Conservation (phyloP, 2,329 filamentous ascomycete genomes). For the Myriangium duriaei region DNA sequence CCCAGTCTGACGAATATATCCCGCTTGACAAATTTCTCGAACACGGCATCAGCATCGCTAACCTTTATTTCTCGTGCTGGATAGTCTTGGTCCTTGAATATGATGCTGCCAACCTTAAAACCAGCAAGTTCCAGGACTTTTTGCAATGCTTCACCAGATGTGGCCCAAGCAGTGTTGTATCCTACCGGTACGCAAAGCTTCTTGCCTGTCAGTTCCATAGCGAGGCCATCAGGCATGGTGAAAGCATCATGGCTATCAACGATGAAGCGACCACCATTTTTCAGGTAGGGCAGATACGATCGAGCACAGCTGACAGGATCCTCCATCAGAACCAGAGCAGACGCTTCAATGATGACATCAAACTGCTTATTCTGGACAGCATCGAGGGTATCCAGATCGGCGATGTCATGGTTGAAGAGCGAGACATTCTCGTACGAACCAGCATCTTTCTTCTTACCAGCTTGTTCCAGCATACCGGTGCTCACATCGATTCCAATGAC, state of each 20-base stretch:
- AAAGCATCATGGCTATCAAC: slow-evolving; percentile 28
- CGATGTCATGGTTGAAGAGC: slow-evolving; percentile 26
- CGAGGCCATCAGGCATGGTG: slow-evolving; percentile 26
- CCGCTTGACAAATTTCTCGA: slow-evolving; percentile 1
- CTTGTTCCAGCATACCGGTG: slow-evolving; percentile 29
- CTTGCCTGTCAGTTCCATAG: slow-evolving; percentile 25
- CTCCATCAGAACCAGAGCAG: slow-evolving; percentile 29
- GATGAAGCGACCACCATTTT: slow-evolving; percentile 28
- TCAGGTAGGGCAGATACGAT: slow-evolving; percentile 28
- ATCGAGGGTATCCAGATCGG: slow-evolving; percentile 20
- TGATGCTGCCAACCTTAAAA: slow-evolving; percentile 22
- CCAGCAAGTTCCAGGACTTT: slow-evolving; percentile 25
- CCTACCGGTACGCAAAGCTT: slow-evolving; percentile 22
- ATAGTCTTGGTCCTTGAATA: slow-evolving; percentile 9
- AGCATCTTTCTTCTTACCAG: slow-evolving; percentile 20
- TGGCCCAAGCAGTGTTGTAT: slow-evolving; percentile 27
- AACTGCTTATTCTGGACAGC: slow-evolving; percentile 11
- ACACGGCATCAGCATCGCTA: neutral
- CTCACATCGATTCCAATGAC: slow-evolving; percentile 32
- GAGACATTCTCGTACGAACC: slow-evolving; percentile 21
- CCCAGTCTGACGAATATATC: neutral
- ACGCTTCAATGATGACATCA: slow-evolving; percentile 27
- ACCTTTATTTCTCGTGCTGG: neutral
- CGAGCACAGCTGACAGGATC: slow-evolving; percentile 26
- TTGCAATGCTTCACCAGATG: slow-evolving; percentile 20